Base-by-base conservation (phyloP, 495 filamentous ascomycete species). In the Acidomyces sp. region DNA sequence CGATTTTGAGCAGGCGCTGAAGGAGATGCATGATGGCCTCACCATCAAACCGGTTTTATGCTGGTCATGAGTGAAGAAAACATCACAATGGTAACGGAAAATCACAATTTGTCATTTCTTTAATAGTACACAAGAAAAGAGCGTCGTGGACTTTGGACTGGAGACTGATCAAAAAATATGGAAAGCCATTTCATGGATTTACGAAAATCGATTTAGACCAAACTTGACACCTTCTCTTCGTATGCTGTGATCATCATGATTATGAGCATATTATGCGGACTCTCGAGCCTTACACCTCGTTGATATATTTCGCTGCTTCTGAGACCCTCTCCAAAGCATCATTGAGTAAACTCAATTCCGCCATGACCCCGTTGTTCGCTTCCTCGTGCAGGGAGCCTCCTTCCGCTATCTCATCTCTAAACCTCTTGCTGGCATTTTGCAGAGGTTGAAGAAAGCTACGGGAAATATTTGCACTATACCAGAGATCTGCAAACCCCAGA, bases 1-100 rank as follows among this genome's bases (percentile, higher is more conserved):
- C 43, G 72, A 82, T 46, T 69, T 84, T 39, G 49, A 65, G 54
- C 53, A 62, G 43, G 69, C 63, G 13, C 61, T 70, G 39, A 37
- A 61, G 22, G 62, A 63, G 38, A 48, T 68, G 55, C 60, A 67
- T 23, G 56, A 50, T 15, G 64, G 65, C 4, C 34, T 29, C 9
- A 48, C 44, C 7, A 47, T 59, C 7, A 59, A 59, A 45, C 56
- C 56, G 0, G 43, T 59, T 19, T 19, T 59, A 10, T 34, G 49
- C 4, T 59, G 56, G 56, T 56, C 6, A 11, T 37, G n/a, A n/a
- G n/a, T n/a, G n/a, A n/a, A n/a, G n/a, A n/a, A n/a, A n/a, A n/a
- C n/a, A n/a, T n/a, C n/a, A n/a, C n/a, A n/a, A n/a, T n/a, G n/a
- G n/a, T n/a, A n/a, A n/a, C n/a, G n/a, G n/a, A n/a, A n/a, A n/a